Percentiles rank a stretch among this genome's conserved stretches.
phyloP scores from a whole-genome alignment of 176 grass and related monocot genomes.

The Saccharum spontaneum region DNA sequence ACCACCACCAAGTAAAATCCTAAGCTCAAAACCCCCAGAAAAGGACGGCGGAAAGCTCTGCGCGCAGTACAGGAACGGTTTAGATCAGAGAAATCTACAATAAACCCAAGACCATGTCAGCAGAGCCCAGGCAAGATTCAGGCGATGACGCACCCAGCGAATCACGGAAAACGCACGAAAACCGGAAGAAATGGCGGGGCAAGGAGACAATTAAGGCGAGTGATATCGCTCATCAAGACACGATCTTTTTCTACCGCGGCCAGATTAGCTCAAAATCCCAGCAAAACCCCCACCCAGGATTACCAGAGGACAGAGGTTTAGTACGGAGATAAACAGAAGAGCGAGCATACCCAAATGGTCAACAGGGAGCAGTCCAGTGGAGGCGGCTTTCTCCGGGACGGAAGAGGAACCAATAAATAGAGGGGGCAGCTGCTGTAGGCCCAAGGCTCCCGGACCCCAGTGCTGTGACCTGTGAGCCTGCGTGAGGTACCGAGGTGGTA shows the following conservation, averaged over 20 bases:
- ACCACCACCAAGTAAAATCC: neutral
- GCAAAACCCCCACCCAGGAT: conserved; percentile 24
- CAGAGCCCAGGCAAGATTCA: conserved; percentile 26
- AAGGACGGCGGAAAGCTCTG: too few species aligned
- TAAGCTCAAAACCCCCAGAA: neutral
- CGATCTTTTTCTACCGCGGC: neutral
- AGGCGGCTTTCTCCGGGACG: conserved; percentile 19
- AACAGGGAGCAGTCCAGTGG: neutral
- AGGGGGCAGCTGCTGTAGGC: neutral
- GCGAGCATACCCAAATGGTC: conserved; percentile 38
- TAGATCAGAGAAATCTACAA: conserved; percentile 1
- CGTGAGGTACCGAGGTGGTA: neutral
- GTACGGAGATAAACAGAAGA: neutral
- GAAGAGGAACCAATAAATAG: conserved; percentile 49
- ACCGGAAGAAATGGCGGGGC: neutral
- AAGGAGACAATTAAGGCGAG: neutral
- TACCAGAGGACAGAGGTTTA: conserved; percentile 14
- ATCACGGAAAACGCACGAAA: conserved; percentile 6
- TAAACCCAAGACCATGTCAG: conserved; percentile 27
- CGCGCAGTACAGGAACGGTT: neutral
- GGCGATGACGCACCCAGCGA: neutral
- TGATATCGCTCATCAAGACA: neutral
- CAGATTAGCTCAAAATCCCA: conserved; percentile 16
- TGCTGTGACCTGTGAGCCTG: neutral
- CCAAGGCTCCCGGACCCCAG: too few species aligned